A percentile compares a stretch with the other conserved stretches of the same genome.
phyloP scores from a whole-genome alignment of 2,329 filamentous ascomycete species.

The Trichoderma atroviride region DNA sequence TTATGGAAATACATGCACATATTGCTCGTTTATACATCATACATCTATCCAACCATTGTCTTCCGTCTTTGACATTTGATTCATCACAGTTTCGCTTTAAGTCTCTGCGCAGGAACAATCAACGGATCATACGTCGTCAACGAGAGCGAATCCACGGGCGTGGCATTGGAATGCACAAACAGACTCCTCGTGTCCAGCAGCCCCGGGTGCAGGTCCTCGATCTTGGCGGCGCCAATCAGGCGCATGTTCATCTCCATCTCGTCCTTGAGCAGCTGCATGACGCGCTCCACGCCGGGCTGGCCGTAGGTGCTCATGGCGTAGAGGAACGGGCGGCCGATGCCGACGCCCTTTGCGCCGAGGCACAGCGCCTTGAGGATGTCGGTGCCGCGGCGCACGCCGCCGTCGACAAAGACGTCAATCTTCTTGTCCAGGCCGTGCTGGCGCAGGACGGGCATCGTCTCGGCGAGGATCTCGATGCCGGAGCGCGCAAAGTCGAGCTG shows the following conservation, averaged over 20 bases:
- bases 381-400: slow-evolving; percentile 84
- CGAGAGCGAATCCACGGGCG: slow-evolving; percentile 53
- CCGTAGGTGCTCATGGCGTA: slow-evolving; percentile 97
- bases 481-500: slow-evolving; percentile 92
- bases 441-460: slow-evolving; percentile 86
- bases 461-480: slow-evolving; percentile 85
- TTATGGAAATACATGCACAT: neutral
- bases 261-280: slow-evolving; percentile 90
- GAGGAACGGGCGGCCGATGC: slow-evolving; percentile 91
- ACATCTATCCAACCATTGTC: neutral
- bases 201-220: slow-evolving; percentile 78
- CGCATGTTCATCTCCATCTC: slow-evolving; percentile 99
- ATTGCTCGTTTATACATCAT: slow-evolving; percentile 17
- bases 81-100: slow-evolving; percentile 55
- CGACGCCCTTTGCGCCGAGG: slow-evolving; percentile 87
- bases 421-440: slow-evolving; percentile 71
- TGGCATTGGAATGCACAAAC: slow-evolving; percentile 52
- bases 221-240: slow-evolving; percentile 74
- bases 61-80: neutral
- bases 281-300: slow-evolving; percentile 80
- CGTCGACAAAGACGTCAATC: slow-evolving; percentile 89
- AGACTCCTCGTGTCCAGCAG: slow-evolving; percentile 79
- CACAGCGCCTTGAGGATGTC: slow-evolving; percentile 96
- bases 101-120: slow-evolving; percentile 54
- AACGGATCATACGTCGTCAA: slow-evolving; percentile 57